phyloP scores from a whole-genome alignment of 768 basidiomycete genomes.

The Naganishia onofrii region DNA sequence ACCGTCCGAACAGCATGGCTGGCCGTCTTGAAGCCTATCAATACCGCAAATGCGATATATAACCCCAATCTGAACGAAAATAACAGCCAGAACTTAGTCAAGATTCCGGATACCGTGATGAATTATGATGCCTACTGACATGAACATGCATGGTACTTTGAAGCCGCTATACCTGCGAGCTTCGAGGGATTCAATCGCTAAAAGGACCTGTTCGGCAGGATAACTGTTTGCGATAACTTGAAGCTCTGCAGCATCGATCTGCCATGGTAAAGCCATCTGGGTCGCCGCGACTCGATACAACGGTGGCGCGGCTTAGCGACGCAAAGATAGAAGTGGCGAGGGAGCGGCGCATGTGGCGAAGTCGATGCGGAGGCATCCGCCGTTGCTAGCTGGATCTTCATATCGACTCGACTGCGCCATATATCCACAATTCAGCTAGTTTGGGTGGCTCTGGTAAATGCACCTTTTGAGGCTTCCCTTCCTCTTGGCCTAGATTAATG shows the following conservation, averaged over 20 bases:
- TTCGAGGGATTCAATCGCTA: neutral
- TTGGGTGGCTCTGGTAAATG: too few relatives aligned
- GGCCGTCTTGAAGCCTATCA: neutral
- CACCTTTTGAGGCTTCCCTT: too few relatives aligned
- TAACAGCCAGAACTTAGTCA: neutral
- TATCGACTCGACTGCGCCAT: neutral
- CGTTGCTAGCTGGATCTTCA: neutral
- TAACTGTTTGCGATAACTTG: neutral
- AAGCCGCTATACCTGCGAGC: conserved; percentile 3
- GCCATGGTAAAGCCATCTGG: neutral
- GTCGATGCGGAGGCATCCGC: neutral
- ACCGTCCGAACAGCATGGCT: neutral
- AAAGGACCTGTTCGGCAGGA: neutral
- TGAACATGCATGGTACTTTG: conserved; percentile 2
- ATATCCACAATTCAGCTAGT: neutral
- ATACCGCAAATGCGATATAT: neutral
- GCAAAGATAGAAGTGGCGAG: neutral
- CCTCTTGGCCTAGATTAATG: too few relatives aligned
- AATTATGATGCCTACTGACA: neutral
- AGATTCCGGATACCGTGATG: neutral
- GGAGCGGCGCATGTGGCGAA: neutral
- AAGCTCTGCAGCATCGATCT: neutral
- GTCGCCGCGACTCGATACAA: neutral
- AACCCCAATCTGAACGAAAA: neutral
- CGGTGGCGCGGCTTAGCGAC: neutral